Conservation (phyloP, 208 protist species). For the Naegleria lovaniensis region DNA sequence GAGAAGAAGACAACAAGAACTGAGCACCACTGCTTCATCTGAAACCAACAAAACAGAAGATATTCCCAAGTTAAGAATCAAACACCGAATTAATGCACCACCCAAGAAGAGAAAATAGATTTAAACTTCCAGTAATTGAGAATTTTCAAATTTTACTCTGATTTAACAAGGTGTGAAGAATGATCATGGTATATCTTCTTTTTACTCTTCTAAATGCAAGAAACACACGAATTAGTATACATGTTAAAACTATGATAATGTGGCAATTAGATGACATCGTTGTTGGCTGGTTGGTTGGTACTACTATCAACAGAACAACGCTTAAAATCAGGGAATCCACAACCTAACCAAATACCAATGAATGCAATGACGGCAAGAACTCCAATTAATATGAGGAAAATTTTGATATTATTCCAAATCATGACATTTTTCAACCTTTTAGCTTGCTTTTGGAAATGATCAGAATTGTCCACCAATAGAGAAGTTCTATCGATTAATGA, state of each 20-base stretch:
- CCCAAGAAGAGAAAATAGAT: not conserved
- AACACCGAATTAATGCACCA: not conserved
- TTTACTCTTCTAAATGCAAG: no score
- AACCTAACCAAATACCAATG: slow-evolving; percentile 1
- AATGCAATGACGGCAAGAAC: slow-evolving; percentile 1
- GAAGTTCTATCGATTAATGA: not conserved
- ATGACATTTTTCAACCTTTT: not conserved
- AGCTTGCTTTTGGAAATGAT: not conserved
- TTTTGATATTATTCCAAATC: not conserved
- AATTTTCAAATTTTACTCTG: no score
- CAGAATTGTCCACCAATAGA: not conserved
- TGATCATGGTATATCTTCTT: no score
- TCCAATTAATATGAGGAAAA: not conserved
- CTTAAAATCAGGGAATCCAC: not conserved
- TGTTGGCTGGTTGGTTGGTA: not conserved
- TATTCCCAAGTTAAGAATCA: not conserved
- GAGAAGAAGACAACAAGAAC: not conserved
- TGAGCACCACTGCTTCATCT: not conserved
- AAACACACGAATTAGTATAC: no score
- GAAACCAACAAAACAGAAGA: not conserved
- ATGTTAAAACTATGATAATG: no score
- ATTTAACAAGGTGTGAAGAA: no score
- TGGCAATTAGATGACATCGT: not conserved
- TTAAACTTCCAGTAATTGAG: no score
- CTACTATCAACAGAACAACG: not conserved